Percentiles rank a stretch among this genome's conserved stretches.
Conservation (phyloP, 768 basidiomycete species). For the Lentinula raphanica region DNA sequence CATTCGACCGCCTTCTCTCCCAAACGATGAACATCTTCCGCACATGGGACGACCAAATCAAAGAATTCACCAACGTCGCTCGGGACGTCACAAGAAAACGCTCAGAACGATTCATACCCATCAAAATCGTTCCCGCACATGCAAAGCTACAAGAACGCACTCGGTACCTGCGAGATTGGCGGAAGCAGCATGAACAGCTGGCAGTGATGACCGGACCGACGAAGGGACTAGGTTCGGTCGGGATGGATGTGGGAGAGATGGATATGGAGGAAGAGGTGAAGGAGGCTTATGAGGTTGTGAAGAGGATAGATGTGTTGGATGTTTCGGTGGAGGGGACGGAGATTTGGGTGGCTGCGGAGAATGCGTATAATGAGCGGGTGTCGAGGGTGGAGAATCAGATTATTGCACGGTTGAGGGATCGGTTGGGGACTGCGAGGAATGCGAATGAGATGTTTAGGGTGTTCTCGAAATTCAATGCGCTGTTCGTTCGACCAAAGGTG, state of each 20-base stretch:
- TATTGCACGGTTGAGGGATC: constrained; percentile 86
- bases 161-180: constrained; percentile 84
- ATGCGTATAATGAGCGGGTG: constrained; percentile 96
- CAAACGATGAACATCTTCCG: constrained; percentile 75
- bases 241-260: constrained; percentile 80
- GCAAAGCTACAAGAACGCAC: constrained; percentile 85
- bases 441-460: constrained; percentile 99
- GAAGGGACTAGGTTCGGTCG: constrained; percentile 68
- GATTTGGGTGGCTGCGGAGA: constrained; percentile 96
- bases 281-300: constrained; percentile 95
- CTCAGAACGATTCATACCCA: constrained; percentile 90
- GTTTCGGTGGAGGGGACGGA: constrained; percentile 91
- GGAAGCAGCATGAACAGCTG: constrained; percentile 96
- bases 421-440: constrained; percentile 91
- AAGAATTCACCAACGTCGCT: constrained; percentile 89
- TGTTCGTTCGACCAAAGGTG: constrained; percentile 95
- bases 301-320: constrained; percentile 93
- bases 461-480: constrained; percentile 95
- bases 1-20: constrained; percentile 81
- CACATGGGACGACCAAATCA: constrained; percentile 86
- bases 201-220: constrained; percentile 96
- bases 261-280: constrained; percentile 98
- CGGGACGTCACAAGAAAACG: constrained; percentile 90
- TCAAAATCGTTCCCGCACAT: constrained; percentile 90
- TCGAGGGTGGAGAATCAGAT: constrained; percentile 98